Percentiles rank a stretch among this genome's conserved stretches.
These are phyloP conservation scores for Pleurotus giganteus DNA, from an alignment of 768 basidiomycete species.

Conservation along the genomic window DNA sequence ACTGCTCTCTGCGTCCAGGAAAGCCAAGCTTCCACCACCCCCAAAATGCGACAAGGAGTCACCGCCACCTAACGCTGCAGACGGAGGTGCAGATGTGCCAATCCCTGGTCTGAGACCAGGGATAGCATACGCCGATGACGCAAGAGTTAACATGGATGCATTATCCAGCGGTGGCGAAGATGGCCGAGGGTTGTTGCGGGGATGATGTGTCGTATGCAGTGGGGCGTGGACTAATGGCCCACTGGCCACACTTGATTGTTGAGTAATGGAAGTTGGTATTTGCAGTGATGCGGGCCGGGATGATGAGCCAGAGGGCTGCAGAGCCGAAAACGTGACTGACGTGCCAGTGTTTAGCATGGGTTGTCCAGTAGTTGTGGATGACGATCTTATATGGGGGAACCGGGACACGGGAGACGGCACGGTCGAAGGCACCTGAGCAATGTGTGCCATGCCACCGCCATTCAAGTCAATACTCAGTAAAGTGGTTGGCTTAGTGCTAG, in stretches of 20 bases:
- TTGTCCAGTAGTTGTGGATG: conserved; percentile 49
- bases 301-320: conserved; percentile 43
- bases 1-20: conserved; percentile 62
- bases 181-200: conserved; percentile 93
- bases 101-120: conserved; percentile 52
- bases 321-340: conserved; percentile 73
- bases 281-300: conserved; percentile 42
- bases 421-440: conserved; percentile 78
- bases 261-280: conserved; percentile 29
- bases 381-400: conserved; percentile 59
- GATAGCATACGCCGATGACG: conserved; percentile 87
- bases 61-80: conserved; percentile 45
- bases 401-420: conserved; percentile 53
- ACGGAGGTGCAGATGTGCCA: conserved; percentile 44
- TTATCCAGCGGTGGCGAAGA: conserved; percentile 89
- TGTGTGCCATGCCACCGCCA: conserved; percentile 78
- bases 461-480: conserved; percentile 85
- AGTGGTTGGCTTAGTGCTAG: conserved; percentile 94
- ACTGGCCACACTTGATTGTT: conserved; percentile 23
- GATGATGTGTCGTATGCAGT: conserved; percentile 87
- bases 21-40: conserved; percentile 42
- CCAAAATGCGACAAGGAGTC: conserved; percentile 76
- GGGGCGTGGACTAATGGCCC: conserved; percentile 70
- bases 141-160: conserved; percentile 89
- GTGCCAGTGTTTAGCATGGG: conserved; percentile 44